Base-by-base conservation (phyloP, 2,329 filamentous ascomycete species). In the Drechslerella dactyloides region DNA sequence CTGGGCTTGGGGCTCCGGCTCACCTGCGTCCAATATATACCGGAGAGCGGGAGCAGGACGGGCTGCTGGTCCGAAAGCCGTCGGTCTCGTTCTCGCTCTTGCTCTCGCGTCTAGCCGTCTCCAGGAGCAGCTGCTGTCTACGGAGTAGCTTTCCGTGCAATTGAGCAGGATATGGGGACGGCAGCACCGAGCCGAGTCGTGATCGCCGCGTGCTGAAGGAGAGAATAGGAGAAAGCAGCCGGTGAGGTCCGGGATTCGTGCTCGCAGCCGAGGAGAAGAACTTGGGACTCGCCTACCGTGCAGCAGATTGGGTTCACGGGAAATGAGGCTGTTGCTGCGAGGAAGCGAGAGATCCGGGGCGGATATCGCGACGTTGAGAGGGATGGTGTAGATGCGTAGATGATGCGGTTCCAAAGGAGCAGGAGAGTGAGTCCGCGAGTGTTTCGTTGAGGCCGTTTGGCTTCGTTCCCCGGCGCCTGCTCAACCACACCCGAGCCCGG, bases 11-110 rank as follows among this genome's bases (percentile, higher is more conserved):
- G 51, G 55, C 21, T 17, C 27, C 8, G 10, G 53, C 68, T 61
- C 23, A 72, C 68, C 68, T 72, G 59, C 54, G 57, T 42, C 65
- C 51, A 61, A 46, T 33, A 33, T 33, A 46, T 21, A 48, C 15
- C 15, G 44, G 8, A 21, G 15, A 21, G 44, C 44, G 44, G 44
- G 8, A 19, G 44, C 4, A 48, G n/a, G 15, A 48, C 6, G 19
- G n/a, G 24, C 23, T 33, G 24, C 13, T 21, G 30, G 30, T 23
- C 15, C 10, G 19, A 30, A 23, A 6, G 46, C 21, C 17, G 21
- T 8, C 30, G 8, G 8, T 48, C 44, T 19, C 8, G n/a, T 21
- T 23, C 19, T 48, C 15, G 8, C 4, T 10, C 44, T 48, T 4
- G 44, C 17, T 21, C 27, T 33, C 23, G 23, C 13, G 11, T 15